Evolutionary conservation across 2,329 filamentous ascomycete species (phyloP), one percentile per base, ranked within the genome.

Genomic region (Microascus cirrosus): DNA sequence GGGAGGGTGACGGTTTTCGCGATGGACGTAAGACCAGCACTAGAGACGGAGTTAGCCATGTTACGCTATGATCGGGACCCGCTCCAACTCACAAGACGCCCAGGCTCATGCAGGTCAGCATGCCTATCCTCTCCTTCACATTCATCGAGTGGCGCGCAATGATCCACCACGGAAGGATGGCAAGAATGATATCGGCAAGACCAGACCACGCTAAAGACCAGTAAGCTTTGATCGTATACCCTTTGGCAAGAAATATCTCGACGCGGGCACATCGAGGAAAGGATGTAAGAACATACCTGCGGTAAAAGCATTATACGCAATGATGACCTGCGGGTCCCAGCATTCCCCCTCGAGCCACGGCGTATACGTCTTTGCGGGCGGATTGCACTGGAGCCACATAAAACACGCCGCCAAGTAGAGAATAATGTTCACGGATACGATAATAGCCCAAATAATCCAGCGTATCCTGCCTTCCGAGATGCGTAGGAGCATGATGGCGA

Each of bases 61-160:
- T 11, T 50, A 2, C 45, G 5, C 45, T 20, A 5, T 10, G 22
- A 11, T 50, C 22, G 20, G 22, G 45, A 50, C 6, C 1, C 24
- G 18, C 22, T 3, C 24, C 11, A 15, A 58, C 69, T 62, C 63
- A 73, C 71, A 75, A 72, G 1, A 75, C 58, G 1, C 73, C 73
- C 65, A 76, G 70, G 60, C 71, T 73, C 74, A 76, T 75, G 8
- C 73, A 73, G 1, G 72, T 61, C 7, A 69, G 61, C 0, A 73
- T 71, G 2, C 73, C 72, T n/a, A 73, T 59, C 58, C 74, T 73
- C 55, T 76, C 74, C 60, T 69, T 71, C 28, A 62, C 64, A 56
- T 66, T 71, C 69, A 75, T 74, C 7, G 66, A 66, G 18, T 73
- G 62, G 0, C 64, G 65, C 71, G 69, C 71, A 45, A 76, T 69